Conservation (phyloP, 805 yeast species). For the Starmerella davenportii region DNA sequence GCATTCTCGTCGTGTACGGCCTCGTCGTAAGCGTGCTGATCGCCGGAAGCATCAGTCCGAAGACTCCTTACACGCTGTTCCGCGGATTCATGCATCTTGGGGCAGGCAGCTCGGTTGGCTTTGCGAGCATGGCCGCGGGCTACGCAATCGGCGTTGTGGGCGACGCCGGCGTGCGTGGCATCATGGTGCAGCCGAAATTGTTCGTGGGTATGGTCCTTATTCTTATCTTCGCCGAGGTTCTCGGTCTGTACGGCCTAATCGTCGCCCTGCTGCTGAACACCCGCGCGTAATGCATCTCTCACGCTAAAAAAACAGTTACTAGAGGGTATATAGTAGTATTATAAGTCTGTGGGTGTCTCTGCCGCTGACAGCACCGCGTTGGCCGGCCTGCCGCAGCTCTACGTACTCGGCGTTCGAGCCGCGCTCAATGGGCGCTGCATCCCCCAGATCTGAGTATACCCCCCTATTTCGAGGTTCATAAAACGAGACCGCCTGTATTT, state of each 20-base stretch:
- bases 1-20: slow-evolving; percentile 93
- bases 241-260: slow-evolving; percentile 86
- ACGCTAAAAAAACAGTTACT: too few relatives aligned
- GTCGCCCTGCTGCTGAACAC: slow-evolving; percentile 85
- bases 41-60: slow-evolving; percentile 65
- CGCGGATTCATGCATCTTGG: slow-evolving; percentile 97
- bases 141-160: slow-evolving; percentile 92
- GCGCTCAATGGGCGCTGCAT: too few relatives aligned
- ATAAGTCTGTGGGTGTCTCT: too few relatives aligned
- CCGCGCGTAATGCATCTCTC: slow-evolving; percentile 8
- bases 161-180: slow-evolving; percentile 78
- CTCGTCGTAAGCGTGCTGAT: slow-evolving; percentile 89
- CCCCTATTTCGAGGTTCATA: too few relatives aligned
- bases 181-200: slow-evolving; percentile 71
- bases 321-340: too few relatives aligned
- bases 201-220: slow-evolving; percentile 82
- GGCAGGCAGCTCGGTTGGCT: slow-evolving; percentile 90
- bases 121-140: slow-evolving; percentile 90
- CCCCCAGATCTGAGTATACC: too few relatives aligned
- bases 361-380: too few relatives aligned
- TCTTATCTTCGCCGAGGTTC: slow-evolving; percentile 77
- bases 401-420: too few relatives aligned
- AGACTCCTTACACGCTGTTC: slow-evolving; percentile 63
- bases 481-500: too few relatives aligned
- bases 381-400: too few relatives aligned